Evolutionary conservation across 257 asterid genomes (phyloP), one percentile per base, ranked within the genome.

Genomic region (Ocimum tenuiflorum): DNA sequence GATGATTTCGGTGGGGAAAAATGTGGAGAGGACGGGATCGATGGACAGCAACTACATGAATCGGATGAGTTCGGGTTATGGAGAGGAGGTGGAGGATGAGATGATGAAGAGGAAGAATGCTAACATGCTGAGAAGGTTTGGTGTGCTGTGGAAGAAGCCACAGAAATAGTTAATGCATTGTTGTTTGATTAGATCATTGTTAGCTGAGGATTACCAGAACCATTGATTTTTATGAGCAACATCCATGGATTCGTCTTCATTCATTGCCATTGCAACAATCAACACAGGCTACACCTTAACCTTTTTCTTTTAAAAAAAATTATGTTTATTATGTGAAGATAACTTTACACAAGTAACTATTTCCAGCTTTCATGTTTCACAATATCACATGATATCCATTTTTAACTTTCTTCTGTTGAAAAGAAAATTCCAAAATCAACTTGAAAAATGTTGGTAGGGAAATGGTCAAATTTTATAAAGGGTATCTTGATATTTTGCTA

Each of bases 101-200:
- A 20, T 81, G 11, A 33, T 83, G 45, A 94, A 86, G 86, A 86
- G 86, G 85, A 94, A 90, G 64, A 86, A 86, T 60, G 89, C 82
- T 2, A 94, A 90, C 68, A 65, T 85, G 97, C 79, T 91, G 45
- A 86, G 79, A 58, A 88, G 85, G 82, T 50, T 94, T 19, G 96
- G 97, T 1, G 85, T 83, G 41, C 63, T 86, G 43, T 91, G 96
- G 99, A 94, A 86, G 94, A 94, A 85, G 83, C 88, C 85, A 55
- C 89, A 79, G 71, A 88, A 86, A 45, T 90, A 82, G 81, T 45
- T 17, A 23, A 19, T 23, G 8, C n/a, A 36, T 27, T 27, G 17
- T 45, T 35, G 24, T 31, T 6, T 3, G 36, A 4, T 7, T 27
- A 0, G 6, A 12, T n/a, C 17, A 42, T 13, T 42, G 48, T 42